Conservation (phyloP, 176 grass and related monocot genomes). For the Alopecurus myosuroides region DNA sequence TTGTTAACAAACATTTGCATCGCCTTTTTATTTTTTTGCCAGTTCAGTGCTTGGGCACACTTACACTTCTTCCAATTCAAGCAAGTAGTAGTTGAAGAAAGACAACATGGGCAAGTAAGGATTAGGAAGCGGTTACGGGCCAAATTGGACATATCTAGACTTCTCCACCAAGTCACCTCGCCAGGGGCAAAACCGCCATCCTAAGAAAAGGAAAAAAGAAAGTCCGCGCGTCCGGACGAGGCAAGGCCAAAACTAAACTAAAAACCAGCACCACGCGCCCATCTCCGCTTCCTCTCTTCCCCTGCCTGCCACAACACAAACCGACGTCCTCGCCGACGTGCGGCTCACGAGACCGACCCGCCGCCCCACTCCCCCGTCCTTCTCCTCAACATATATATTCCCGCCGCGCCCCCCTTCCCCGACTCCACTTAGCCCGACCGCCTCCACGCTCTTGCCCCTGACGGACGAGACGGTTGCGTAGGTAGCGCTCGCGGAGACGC, state of each 20-base stretch:
- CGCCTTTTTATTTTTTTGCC: not conserved
- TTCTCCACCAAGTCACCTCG: constrained; percentile 33
- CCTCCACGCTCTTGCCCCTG: not conserved
- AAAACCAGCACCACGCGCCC: not conserved
- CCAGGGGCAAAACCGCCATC: constrained; percentile 21
- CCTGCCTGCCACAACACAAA: not conserved
- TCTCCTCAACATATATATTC: constrained; percentile 33
- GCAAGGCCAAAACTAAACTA: not conserved
- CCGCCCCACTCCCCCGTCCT: not conserved
- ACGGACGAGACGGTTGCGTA: not conserved
- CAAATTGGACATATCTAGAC: constrained; percentile 33
- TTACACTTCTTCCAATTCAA: constrained; percentile 6
- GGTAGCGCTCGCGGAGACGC: not conserved
- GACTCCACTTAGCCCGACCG: not conserved
- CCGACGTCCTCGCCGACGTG: constrained; percentile 29
- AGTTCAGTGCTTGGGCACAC: not conserved
- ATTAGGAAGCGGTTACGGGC: not conserved
- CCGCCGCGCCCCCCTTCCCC: not conserved
- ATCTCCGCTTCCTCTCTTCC: not conserved
- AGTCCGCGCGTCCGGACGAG: not conserved
- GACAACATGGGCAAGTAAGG: not conserved
- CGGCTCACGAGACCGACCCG: constrained; percentile 17
- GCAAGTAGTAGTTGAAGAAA: not conserved
- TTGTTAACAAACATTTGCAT: not conserved
- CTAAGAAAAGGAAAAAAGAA: not conserved